Base-by-base conservation (phyloP, 352 stramenopile species). In the Phytophthora pisi region DNA sequence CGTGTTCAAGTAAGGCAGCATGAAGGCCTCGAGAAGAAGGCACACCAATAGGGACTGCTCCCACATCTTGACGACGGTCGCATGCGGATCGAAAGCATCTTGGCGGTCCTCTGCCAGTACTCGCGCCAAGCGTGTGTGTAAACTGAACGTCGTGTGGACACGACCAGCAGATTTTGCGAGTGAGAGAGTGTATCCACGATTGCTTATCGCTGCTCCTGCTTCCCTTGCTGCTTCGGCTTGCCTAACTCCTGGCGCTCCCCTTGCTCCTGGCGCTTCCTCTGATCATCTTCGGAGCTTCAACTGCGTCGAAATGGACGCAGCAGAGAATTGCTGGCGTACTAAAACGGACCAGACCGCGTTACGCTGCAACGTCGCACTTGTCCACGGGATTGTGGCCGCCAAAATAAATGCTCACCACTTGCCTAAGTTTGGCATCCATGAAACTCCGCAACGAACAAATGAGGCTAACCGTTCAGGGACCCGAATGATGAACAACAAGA, bases 61-160 rank as follows among this genome's bases (percentile, higher is more conserved):
- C 81, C 83, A 92, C 3, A 67, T 28, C 26, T 74, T 75, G 43
- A 92, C 64, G 7, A 30, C 60, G 6, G 10, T n/a, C n/a, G 77
- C 65, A 38, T 87, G 75, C 0, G 83, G 81, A 26, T 90, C 78
- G 24, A 89, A 72, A 4, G 83, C 75, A n/a, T 79, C 58, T 38
- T 59, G 36, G 7, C 52, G 36, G n/a, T 59, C 52, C 6, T 59
- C 52, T 34, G 52, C 52, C 9, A 59, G n/a, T 16, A 59, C 52
- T 13, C 36, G 38, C 9, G 10, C 34, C 23, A 59, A 20, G 2
- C 52, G 34, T 2, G 52, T 50, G 52, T 59, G 52, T 2, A 59
- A 8, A 46, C 34, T 50, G 15, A 57, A 46, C 20, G n/a, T 18
- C 43, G 43, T 50, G 43, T 50, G 43, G 28, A 34, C 43, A 3